Conservation (phyloP, 306 rosid species). For the Acacia melanoxylon region DNA sequence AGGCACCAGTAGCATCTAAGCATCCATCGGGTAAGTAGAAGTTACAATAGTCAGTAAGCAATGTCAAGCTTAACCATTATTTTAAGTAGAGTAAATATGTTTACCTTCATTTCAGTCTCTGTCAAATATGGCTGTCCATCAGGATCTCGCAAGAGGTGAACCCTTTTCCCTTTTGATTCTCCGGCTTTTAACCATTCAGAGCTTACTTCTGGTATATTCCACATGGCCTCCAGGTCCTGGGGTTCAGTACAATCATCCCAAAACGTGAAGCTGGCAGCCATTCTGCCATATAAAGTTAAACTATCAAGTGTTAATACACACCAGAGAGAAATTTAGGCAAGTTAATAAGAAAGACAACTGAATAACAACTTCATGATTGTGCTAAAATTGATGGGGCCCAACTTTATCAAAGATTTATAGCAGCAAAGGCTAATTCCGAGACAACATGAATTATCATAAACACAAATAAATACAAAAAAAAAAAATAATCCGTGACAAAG, state of each 20-base stretch:
- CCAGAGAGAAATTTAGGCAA: neutral
- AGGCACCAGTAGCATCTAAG: slow-evolving; percentile 8
- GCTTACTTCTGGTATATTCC: slow-evolving; percentile 65
- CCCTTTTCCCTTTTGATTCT: slow-evolving; percentile 59
- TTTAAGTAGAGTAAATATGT: slow-evolving; percentile 14
- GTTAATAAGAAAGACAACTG: neutral
- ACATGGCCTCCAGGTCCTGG: slow-evolving; percentile 74
- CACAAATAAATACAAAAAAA: slow-evolving; percentile 8
- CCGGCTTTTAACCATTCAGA: slow-evolving; percentile 88
- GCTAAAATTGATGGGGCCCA: neutral
- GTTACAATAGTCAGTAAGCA: slow-evolving; percentile 8
- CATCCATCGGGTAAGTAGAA: slow-evolving; percentile 9
- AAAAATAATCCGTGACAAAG: neutral
- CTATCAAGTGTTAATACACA: neutral
- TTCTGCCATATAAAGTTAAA: slow-evolving; percentile 37
- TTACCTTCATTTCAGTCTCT: slow-evolving; percentile 90
- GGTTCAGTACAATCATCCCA: slow-evolving; percentile 84
- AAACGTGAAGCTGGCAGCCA: slow-evolving; percentile 58
- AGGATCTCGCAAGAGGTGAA: slow-evolving; percentile 92
- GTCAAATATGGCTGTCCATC: slow-evolving; percentile 89
- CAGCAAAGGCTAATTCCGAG: neutral
- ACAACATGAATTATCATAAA: neutral
- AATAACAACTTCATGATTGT: neutral
- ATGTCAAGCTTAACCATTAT: neutral
- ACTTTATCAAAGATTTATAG: neutral